Evolutionary conservation across 2,329 filamentous ascomycete genomes (phyloP).

Genomic region (Aspergillus uvarum): DNA sequence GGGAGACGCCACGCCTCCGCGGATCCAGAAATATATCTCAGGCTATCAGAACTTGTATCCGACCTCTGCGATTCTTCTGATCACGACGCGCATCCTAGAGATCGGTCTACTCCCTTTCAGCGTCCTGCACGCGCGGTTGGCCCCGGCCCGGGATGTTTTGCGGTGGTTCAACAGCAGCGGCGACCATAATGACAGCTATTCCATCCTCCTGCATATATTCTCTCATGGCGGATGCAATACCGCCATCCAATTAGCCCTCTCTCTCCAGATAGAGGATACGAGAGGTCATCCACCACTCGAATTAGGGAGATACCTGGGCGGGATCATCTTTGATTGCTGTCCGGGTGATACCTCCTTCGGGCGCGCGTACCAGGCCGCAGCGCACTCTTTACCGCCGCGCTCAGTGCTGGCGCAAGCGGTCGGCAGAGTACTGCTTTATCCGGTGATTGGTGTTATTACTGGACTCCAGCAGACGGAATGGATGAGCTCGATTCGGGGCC

Average conservation of each 20-base stretch:
- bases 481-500: constrained; percentile 14
- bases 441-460: constrained; percentile 15
- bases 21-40: constrained; percentile 14
- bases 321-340: constrained; percentile 17
- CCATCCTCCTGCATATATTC: constrained; percentile 16
- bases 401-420: constrained; percentile 10
- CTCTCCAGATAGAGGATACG: neutral
- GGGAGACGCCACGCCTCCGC: constrained; percentile 13
- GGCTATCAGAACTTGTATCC: constrained; percentile 11
- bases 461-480: constrained; percentile 13
- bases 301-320: neutral
- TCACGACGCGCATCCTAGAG: constrained; percentile 11
- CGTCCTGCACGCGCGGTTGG: constrained; percentile 4
- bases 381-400: constrained; percentile 12
- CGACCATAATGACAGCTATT: no score
- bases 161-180: neutral
- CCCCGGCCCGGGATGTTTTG: constrained; percentile 4
- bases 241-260: constrained; percentile 9
- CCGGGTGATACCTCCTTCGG: constrained; percentile 12
- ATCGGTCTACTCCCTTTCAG: neutral
- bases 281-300: neutral
- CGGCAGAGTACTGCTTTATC: constrained; percentile 18
- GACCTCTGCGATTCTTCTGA: constrained; percentile 11
- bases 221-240: constrained; percentile 17
- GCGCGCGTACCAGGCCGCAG: constrained; percentile 11